Percentiles rank a stretch among this genome's conserved stretches.
These are phyloP conservation scores for Pichia nakasei DNA, from an alignment of 805 yeast genomes.

Conservation along the genomic window DNA sequence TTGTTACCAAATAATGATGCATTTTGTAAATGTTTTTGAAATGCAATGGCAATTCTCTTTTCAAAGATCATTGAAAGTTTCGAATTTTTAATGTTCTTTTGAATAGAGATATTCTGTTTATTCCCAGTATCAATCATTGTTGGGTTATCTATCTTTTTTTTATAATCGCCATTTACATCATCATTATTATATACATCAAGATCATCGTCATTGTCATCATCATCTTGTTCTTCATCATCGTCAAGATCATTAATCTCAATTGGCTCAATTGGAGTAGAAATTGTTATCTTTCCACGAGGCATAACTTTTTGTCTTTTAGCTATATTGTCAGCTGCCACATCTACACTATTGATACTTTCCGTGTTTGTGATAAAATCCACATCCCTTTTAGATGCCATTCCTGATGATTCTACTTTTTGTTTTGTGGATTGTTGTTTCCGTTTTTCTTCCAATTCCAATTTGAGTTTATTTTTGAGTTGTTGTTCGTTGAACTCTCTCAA, in stretches of 20 bases:
- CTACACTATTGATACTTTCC: background rate
- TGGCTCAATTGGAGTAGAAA: slow-evolving; percentile 7
- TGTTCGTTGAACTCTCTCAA: background rate
- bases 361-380: background rate
- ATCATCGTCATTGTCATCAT: background rate
- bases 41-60: slow-evolving; percentile 4
- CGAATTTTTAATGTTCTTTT: background rate
- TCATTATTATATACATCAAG: background rate
- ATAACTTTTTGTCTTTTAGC: slow-evolving; percentile 1
- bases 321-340: background rate
- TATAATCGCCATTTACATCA: background rate
- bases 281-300: slow-evolving; percentile 1
- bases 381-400: background rate
- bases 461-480: background rate
- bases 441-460: background rate
- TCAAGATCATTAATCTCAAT: slow-evolving; percentile 11
- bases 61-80: slow-evolving; percentile 5
- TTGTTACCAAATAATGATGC: slow-evolving; percentile 17
- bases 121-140: no score
- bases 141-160: background rate
- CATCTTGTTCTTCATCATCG: background rate
- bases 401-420: background rate
- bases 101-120: background rate
- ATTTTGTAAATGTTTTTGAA: slow-evolving; percentile 6
- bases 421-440: background rate